These are phyloP conservation scores for Trichothecium sympodiale DNA, from an alignment of 2,329 filamentous ascomycete species.

Conservation along the genomic window DNA sequence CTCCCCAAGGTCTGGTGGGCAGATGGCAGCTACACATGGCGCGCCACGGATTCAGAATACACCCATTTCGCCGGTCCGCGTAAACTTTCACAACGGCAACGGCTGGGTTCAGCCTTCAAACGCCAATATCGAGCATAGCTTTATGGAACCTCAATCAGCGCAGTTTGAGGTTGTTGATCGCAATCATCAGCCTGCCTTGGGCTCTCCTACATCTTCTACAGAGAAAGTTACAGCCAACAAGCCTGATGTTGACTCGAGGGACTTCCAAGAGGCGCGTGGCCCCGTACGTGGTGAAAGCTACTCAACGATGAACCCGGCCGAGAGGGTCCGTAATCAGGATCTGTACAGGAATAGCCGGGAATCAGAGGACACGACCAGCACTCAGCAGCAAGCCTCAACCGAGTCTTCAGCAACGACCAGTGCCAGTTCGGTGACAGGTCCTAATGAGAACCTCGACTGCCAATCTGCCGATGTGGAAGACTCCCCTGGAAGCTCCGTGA, in stretches of 20 bases:
- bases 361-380: constrained; percentile 39
- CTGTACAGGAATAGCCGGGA: constrained; percentile 39
- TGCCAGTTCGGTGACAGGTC: constrained; percentile 42
- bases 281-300: not conserved
- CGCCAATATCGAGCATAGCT: constrained; percentile 33
- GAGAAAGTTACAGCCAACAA: constrained; percentile 4
- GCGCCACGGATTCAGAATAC: constrained; percentile 37
- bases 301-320: constrained; percentile 18
- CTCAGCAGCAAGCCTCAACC: constrained; percentile 34
- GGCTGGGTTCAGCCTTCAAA: constrained; percentile 39
- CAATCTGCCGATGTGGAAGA: constrained; percentile 24
- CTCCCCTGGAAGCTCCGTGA: constrained; percentile 39
- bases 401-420: constrained; percentile 45
- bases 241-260: not conserved
- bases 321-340: constrained; percentile 20
- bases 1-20: constrained; percentile 4
- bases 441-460: constrained; percentile 34
- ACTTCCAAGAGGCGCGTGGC: not conserved
- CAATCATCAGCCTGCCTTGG: constrained; percentile 9
- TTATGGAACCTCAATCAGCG: constrained; percentile 14
- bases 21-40: constrained; percentile 10
- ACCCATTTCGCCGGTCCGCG: constrained; percentile 44
- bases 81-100: constrained; percentile 41
- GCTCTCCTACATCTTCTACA: constrained; percentile 21
- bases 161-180: constrained; percentile 14